phyloP scores from a whole-genome alignment of 2,329 filamentous ascomycete species.

The Myriosclerotinia scirpicola region DNA sequence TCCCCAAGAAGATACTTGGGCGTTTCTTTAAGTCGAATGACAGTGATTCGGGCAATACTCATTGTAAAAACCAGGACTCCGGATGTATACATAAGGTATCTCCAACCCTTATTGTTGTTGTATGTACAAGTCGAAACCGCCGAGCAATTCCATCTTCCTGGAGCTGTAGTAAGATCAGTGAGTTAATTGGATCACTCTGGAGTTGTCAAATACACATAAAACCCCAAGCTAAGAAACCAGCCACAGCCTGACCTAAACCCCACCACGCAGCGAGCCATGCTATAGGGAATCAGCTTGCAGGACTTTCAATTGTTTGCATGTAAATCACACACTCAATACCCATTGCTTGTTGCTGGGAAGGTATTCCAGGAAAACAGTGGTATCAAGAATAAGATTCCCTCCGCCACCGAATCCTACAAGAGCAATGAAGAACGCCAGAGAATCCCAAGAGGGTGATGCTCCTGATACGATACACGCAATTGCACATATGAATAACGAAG shows the following conservation, averaged over 20 bases:
- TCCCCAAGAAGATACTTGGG: slow-evolving; percentile 57
- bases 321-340: slow-evolving; percentile 49
- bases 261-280: slow-evolving; percentile 59
- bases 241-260: slow-evolving; percentile 43
- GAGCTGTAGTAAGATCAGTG: slow-evolving; percentile 30
- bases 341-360: slow-evolving; percentile 60
- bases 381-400: slow-evolving; percentile 56
- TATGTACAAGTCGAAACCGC: slow-evolving; percentile 46
- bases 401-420: slow-evolving; percentile 64
- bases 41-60: slow-evolving; percentile 52
- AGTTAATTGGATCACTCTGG: not conserved
- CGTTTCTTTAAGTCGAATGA: slow-evolving; percentile 55
- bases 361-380: slow-evolving; percentile 57
- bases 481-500: slow-evolving; percentile 62
- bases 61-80: slow-evolving; percentile 56
- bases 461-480: slow-evolving; percentile 64
- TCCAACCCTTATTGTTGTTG: slow-evolving; percentile 56
- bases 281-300: slow-evolving; percentile 23
- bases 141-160: slow-evolving; percentile 48
- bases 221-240: slow-evolving; percentile 38
- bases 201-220: slow-evolving; percentile 30
- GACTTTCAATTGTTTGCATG: not conserved
- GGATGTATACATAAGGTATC: slow-evolving; percentile 55
- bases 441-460: slow-evolving; percentile 64
- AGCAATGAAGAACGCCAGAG: slow-evolving; percentile 62